phyloP scores from a whole-genome alignment of 1,284 basidiomycete genomes.

The Cryptococcus sp. region DNA sequence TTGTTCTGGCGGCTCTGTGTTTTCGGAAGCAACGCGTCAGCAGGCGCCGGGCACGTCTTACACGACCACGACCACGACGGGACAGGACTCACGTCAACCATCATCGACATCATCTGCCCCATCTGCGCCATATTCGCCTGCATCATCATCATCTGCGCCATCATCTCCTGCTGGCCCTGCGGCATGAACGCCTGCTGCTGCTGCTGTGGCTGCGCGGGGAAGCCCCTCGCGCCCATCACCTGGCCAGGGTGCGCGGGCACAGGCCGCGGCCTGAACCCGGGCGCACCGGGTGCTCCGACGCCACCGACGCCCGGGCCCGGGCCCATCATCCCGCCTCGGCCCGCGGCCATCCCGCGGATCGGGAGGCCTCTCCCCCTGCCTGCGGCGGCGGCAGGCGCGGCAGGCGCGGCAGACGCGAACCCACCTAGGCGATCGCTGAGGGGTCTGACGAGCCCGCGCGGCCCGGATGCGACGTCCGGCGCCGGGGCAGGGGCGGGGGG shows the following conservation, averaged over 20 bases:
- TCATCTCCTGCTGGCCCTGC: constrained; percentile 47
- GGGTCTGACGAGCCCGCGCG: constrained; percentile 16
- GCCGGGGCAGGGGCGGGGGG: constrained; percentile 19
- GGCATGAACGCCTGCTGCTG: constrained; percentile 18
- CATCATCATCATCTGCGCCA: constrained; percentile 53
- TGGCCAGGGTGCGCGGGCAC: constrained; percentile 9
- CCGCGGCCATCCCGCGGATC: constrained; percentile 20
- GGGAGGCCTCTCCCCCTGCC: constrained; percentile 22
- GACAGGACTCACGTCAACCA: constrained; percentile 38
- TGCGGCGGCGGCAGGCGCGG: constrained; percentile 18
- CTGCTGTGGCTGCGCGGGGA: too few relatives aligned
- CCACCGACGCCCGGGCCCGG: neutral
- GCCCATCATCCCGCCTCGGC: constrained; percentile 12
- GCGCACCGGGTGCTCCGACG: constrained; percentile 2
- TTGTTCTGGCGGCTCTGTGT: neutral
- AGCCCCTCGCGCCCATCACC: constrained; percentile 18
- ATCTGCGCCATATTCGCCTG: constrained; percentile 52
- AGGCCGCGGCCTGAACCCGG: constrained; percentile 1
- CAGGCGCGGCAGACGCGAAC: constrained; percentile 6
- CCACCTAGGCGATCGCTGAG: constrained; percentile 22
- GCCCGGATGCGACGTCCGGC: constrained; percentile 16
- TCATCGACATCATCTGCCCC: constrained; percentile 49
- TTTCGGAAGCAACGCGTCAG: too few relatives aligned
- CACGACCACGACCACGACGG: too few relatives aligned
- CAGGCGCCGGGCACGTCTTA: too few relatives aligned